Conservation (phyloP, 1,139 yeast genomes). For the Lodderomyces orthopsilosis region DNA sequence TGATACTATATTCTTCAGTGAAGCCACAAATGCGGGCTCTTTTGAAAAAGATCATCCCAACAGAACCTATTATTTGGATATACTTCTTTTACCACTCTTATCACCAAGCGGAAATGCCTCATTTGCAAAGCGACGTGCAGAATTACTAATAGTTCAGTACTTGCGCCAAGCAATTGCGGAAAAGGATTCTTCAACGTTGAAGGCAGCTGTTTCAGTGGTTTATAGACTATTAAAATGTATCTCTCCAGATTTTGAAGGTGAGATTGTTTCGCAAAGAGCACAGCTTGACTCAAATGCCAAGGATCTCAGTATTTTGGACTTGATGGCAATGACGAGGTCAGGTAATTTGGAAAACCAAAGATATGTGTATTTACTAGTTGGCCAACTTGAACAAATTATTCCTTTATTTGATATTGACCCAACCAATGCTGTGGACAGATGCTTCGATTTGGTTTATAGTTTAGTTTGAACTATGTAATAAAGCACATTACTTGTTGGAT, state of each 20-base stretch:
- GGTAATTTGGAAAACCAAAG: slow-evolving; percentile 2
- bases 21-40: background rate
- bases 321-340: background rate
- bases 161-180: slow-evolving; percentile 13
- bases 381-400: slow-evolving; percentile 4
- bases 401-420: slow-evolving; percentile 1
- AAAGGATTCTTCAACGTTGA: slow-evolving; percentile 9
- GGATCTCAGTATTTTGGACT: background rate
- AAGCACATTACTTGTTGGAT: background rate
- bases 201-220: slow-evolving; percentile 13
- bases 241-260: background rate
- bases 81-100: slow-evolving; percentile 27
- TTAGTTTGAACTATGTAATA: slow-evolving; percentile 3
- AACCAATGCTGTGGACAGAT: background rate
- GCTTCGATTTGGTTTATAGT: slow-evolving; percentile 9
- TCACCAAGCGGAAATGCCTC: slow-evolving; percentile 30
- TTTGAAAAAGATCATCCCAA: background rate
- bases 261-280: background rate
- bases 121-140: slow-evolving; percentile 32
- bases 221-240: slow-evolving; percentile 9
- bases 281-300: background rate
- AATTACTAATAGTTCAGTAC: slow-evolving; percentile 24
- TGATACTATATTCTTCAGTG: no score
- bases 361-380: slow-evolving; percentile 8
- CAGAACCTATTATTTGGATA: slow-evolving; percentile 15